These are phyloP conservation scores for Domatiomyces catenatus DNA, from an alignment of 2,329 filamentous ascomycete species.

Conservation along the genomic window DNA sequence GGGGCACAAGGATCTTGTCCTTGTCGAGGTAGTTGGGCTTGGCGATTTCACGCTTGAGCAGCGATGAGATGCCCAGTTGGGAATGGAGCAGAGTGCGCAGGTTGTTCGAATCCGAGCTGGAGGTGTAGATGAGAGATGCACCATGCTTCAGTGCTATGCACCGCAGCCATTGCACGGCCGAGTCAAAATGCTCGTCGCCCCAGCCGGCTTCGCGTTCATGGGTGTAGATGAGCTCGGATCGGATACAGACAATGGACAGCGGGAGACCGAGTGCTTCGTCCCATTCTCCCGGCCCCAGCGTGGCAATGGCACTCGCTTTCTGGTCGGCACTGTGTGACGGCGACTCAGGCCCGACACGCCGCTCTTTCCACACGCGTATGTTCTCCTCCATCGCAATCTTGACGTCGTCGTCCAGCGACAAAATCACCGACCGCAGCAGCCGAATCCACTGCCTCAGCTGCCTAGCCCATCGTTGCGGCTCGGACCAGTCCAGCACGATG, in stretches of 20 bases:
- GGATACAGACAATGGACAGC: slow-evolving; percentile 83
- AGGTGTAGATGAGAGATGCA: slow-evolving; percentile 71
- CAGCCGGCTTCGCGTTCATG: slow-evolving; percentile 80
- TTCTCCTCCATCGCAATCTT: slow-evolving; percentile 76
- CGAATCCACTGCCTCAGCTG: slow-evolving; percentile 82
- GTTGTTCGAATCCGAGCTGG: slow-evolving; percentile 59
- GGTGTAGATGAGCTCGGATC: slow-evolving; percentile 79
- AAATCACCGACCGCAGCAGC: slow-evolving; percentile 60
- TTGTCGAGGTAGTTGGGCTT: slow-evolving; percentile 87
- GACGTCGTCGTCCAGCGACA: slow-evolving; percentile 57
- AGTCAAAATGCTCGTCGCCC: slow-evolving; percentile 95
- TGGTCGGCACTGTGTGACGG: slow-evolving; percentile 44
- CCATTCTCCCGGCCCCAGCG: slow-evolving; percentile 80
- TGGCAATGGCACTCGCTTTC: slow-evolving; percentile 25
- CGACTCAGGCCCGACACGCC: slow-evolving; percentile 38
- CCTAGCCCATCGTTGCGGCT: slow-evolving; percentile 83
- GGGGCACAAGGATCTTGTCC: slow-evolving; percentile 84
- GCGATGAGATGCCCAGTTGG: slow-evolving; percentile 69
- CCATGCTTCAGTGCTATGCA: slow-evolving; percentile 83
- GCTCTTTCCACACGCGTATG: slow-evolving; percentile 64
- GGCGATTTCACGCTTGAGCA: slow-evolving; percentile 60
- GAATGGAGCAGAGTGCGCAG: slow-evolving; percentile 70
- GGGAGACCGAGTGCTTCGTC: slow-evolving; percentile 76
- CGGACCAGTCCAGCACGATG: slow-evolving; percentile 86
- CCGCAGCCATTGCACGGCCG: slow-evolving; percentile 80